phyloP scores from a whole-genome alignment of 1,139 yeast genomes.

The Saccharomyces pastorianus region DNA sequence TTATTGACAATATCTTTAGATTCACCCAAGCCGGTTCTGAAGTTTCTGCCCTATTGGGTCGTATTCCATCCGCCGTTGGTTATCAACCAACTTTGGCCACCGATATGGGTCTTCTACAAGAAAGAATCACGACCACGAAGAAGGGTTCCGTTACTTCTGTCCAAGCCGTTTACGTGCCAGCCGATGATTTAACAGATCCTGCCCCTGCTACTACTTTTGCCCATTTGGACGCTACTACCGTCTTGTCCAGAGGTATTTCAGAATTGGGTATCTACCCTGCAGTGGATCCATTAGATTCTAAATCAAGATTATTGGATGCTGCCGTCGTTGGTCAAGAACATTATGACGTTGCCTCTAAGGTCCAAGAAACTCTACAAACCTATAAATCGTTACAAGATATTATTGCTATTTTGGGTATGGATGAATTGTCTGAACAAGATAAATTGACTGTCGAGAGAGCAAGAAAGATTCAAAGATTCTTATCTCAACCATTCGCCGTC shows the following conservation, averaged over 20 bases:
- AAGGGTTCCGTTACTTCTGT: constrained; percentile 99
- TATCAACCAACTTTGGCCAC: constrained; percentile 99
- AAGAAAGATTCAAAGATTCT: constrained; percentile 99
- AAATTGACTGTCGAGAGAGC: constrained; percentile 99
- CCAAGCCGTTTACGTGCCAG: constrained; percentile 99
- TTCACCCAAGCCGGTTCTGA: constrained; percentile 99
- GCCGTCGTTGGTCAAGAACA: constrained; percentile 98
- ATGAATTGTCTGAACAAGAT: constrained; percentile 97
- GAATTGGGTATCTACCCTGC: constrained; percentile 99
- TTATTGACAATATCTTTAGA: constrained; percentile 99
- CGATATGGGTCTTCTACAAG: constrained; percentile 99
- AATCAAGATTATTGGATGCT: constrained; percentile 96
- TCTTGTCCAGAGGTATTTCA: constrained; percentile 98
- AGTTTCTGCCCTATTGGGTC: constrained; percentile 99
- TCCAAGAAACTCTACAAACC: constrained; percentile 98
- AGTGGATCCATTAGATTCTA: constrained; percentile 99
- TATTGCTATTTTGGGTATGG: constrained; percentile 99
- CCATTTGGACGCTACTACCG: constrained; percentile 99
- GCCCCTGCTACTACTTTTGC: constrained; percentile 99
- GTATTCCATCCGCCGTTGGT: constrained; percentile 99
- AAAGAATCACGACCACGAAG: constrained; percentile 98
- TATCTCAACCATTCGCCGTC: constrained; percentile 98
- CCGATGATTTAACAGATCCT: constrained; percentile 99
- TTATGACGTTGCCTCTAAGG: constrained; percentile 88
- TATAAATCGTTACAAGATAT: constrained; percentile 99